phyloP scores from a whole-genome alignment of 495 filamentous ascomycete species.

The Penicillium waksmanii region DNA sequence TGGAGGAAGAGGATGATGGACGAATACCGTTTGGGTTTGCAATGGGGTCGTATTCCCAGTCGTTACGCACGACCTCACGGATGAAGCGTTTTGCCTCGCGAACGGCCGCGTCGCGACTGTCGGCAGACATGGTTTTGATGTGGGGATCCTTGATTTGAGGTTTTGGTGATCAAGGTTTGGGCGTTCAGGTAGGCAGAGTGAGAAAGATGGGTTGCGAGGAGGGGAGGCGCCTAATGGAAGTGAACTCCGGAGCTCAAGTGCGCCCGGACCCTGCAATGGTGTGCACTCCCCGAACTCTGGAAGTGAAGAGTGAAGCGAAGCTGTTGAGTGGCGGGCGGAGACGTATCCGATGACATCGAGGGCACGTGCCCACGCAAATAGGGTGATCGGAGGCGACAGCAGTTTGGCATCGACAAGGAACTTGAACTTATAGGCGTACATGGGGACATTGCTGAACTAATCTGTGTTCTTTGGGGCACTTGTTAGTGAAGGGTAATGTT shows the following conservation, averaged over 20 bases:
- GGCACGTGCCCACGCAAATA: constrained; percentile 16
- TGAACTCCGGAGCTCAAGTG: neutral
- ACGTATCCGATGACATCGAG: constrained; percentile 18
- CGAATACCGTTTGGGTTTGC: constrained; percentile 26
- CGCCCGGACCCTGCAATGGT: constrained; percentile 9
- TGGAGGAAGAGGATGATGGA: constrained; percentile 29
- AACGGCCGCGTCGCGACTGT: constrained; percentile 47
- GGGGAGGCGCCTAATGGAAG: constrained; percentile 3
- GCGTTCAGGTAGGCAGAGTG: neutral
- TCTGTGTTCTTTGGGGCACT: neutral
- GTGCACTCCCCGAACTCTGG: constrained; percentile 1
- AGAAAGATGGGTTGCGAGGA: neutral
- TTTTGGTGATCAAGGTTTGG: neutral
- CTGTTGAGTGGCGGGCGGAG: constrained; percentile 18
- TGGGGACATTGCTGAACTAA: neutral
- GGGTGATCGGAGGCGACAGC: neutral
- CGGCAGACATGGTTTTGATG: constrained; percentile 26
- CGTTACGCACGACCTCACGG: constrained; percentile 46
- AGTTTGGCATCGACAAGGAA: no score
- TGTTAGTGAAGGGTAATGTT: neutral
- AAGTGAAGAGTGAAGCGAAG: constrained; percentile 8
- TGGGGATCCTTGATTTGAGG: constrained; percentile 8
- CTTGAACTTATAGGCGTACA: neutral
- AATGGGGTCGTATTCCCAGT: constrained; percentile 47
- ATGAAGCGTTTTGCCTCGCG: constrained; percentile 48